phyloP scores from a whole-genome alignment of 306 rosid species.

The Parietaria judaica region DNA sequence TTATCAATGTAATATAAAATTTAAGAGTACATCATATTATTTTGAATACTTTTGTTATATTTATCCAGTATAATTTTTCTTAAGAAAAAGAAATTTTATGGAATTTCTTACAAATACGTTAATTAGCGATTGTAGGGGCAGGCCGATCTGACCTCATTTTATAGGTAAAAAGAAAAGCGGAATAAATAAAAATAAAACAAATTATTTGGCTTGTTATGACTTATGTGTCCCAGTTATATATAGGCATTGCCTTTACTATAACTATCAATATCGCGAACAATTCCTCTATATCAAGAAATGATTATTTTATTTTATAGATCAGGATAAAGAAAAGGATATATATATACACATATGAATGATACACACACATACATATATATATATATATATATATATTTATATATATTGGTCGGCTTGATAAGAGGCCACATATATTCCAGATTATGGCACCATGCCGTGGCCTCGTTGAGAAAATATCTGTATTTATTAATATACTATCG shows the following conservation, averaged over 20 bases:
- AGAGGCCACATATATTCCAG: neutral
- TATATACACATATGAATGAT: neutral
- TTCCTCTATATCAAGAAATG: neutral
- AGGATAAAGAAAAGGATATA: neutral
- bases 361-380: neutral
- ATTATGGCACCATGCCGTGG: constrained; percentile 12
- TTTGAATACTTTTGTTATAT: no score
- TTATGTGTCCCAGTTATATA: neutral
- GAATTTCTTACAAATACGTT: no score
- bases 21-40: no score
- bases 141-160: neutral
- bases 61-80: no score
- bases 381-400: neutral
- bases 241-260: neutral
- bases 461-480: neutral
- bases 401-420: neutral
- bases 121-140: neutral
- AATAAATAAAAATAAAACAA: neutral
- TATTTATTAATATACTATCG: neutral
- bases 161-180: neutral
- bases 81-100: no score
- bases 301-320: neutral
- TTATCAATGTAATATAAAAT: no score
- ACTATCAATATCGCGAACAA: neutral
- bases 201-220: neutral